A percentile compares a stretch with the other conserved stretches of the same genome.
These are phyloP conservation scores for Tetrapisispora fleetii DNA, from an alignment of 805 yeast genomes.

Conservation along the genomic window DNA sequence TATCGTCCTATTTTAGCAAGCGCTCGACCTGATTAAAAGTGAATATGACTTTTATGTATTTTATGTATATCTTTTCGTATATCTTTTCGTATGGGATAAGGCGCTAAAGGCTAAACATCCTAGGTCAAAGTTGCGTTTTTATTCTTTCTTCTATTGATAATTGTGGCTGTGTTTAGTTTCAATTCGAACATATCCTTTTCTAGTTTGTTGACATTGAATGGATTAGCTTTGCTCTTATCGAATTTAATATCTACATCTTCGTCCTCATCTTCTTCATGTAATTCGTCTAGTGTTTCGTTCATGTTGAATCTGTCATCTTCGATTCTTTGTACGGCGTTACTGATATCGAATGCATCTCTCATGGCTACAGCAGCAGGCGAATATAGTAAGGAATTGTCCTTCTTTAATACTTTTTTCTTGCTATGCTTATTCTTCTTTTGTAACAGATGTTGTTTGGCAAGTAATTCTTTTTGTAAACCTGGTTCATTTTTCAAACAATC, in stretches of 20 bases:
- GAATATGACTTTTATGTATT: no score
- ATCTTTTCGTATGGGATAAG: no score
- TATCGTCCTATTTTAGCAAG: no score
- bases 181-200: constrained; percentile 29
- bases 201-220: neutral
- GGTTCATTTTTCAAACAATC: constrained; percentile 13
- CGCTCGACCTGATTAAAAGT: no score
- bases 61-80: no score
- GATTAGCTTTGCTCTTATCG: neutral
- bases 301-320: constrained; percentile 42
- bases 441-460: neutral
- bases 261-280: constrained; percentile 17
- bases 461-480: constrained; percentile 1
- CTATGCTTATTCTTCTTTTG: constrained; percentile 14
- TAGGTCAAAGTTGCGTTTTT: neutral
- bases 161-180: constrained; percentile 31
- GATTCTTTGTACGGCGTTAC: constrained; percentile 76
- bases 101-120: neutral
- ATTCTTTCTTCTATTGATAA: constrained; percentile 32
- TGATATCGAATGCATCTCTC: constrained; percentile 78
- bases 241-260: constrained; percentile 18
- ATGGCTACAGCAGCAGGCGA: constrained; percentile 73
- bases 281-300: constrained; percentile 2
- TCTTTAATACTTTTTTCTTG: constrained; percentile 6
- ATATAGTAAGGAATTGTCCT: constrained; percentile 30